These are phyloP conservation scores for Scleromitrula shiraiana DNA, from an alignment of 2,329 filamentous ascomycete genomes.

Conservation along the genomic window DNA sequence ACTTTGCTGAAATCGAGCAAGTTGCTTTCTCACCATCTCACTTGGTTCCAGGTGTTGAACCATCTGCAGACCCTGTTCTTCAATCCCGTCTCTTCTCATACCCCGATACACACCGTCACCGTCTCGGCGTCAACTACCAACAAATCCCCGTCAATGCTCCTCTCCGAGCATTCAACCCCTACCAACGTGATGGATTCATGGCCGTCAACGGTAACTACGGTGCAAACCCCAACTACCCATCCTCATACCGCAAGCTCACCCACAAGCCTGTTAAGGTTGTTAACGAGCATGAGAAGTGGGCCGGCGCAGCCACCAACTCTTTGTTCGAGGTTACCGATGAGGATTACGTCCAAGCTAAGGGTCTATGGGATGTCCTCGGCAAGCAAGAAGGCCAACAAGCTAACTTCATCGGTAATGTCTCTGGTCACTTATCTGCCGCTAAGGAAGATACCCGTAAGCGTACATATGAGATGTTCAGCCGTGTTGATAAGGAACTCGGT, in stretches of 20 bases:
- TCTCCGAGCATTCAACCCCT: slow-evolving; percentile 53
- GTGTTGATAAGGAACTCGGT: slow-evolving; percentile 47
- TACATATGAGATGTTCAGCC: slow-evolving; percentile 53
- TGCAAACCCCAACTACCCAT: slow-evolving; percentile 50
- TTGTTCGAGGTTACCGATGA: slow-evolving; percentile 34
- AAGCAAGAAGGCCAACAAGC: slow-evolving; percentile 48
- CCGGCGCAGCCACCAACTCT: slow-evolving; percentile 37
- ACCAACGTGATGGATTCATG: slow-evolving; percentile 67
- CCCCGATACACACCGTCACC: slow-evolving; percentile 54
- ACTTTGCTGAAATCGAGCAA: slow-evolving; percentile 62
- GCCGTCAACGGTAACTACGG: slow-evolving; percentile 58
- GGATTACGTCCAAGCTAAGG: slow-evolving; percentile 30
- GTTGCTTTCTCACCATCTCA: slow-evolving; percentile 61
- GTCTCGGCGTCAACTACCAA: slow-evolving; percentile 50
- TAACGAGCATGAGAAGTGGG: slow-evolving; percentile 40
- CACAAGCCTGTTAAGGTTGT: slow-evolving; percentile 37
- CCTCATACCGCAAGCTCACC: slow-evolving; percentile 39
- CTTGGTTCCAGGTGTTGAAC: slow-evolving; percentile 58
- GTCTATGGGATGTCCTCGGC: slow-evolving; percentile 33
- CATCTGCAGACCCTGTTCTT: slow-evolving; percentile 61
- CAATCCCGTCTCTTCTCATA: slow-evolving; percentile 65
- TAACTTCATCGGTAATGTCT: slow-evolving; percentile 51
- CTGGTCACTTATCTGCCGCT: slow-evolving; percentile 47
- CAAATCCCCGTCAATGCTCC: slow-evolving; percentile 43
- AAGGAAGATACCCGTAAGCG: slow-evolving; percentile 46